Conservation (phyloP, 1,139 yeast genomes). For the Kazachstania sp. region DNA sequence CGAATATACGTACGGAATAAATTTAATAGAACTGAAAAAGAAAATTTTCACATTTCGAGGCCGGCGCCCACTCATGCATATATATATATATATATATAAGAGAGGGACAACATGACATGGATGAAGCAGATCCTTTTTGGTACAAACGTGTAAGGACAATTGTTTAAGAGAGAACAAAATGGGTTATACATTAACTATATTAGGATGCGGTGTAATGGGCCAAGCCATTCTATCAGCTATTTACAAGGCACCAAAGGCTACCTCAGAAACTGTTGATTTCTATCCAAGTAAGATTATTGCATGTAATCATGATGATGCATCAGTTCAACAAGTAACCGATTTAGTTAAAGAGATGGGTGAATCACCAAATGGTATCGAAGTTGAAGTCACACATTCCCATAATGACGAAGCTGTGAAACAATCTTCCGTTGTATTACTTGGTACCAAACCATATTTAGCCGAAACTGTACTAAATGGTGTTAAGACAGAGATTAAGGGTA, state of each 20-base stretch:
- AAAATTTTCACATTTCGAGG: no score
- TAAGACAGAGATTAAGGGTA: slow-evolving; percentile 39
- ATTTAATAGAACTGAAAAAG: no score
- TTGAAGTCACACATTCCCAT: slow-evolving; percentile 47
- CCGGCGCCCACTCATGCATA: no score
- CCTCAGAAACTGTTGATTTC: slow-evolving; percentile 29
- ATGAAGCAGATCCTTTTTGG: no score
- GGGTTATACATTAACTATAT: slow-evolving; percentile 55
- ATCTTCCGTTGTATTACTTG: slow-evolving; percentile 68
- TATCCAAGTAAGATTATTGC: slow-evolving; percentile 64
- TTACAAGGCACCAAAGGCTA: slow-evolving; percentile 36
- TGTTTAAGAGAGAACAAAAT: slow-evolving; percentile 6
- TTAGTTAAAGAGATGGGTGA: slow-evolving; percentile 37
- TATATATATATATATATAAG: no score
- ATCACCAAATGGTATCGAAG: slow-evolving; percentile 35
- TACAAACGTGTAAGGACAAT: not conserved
- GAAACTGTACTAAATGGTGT: slow-evolving; percentile 45
- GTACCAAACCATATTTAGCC: slow-evolving; percentile 79
- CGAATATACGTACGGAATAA: not conserved
- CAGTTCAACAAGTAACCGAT: slow-evolving; percentile 38
- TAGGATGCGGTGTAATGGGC: slow-evolving; percentile 97
- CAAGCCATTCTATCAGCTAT: slow-evolving; percentile 89
- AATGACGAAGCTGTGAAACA: slow-evolving; percentile 51
- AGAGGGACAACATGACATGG: no score
- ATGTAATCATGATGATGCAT: slow-evolving; percentile 54